phyloP scores from a whole-genome alignment of 106 monocot species.

The Allium fistulosum region DNA sequence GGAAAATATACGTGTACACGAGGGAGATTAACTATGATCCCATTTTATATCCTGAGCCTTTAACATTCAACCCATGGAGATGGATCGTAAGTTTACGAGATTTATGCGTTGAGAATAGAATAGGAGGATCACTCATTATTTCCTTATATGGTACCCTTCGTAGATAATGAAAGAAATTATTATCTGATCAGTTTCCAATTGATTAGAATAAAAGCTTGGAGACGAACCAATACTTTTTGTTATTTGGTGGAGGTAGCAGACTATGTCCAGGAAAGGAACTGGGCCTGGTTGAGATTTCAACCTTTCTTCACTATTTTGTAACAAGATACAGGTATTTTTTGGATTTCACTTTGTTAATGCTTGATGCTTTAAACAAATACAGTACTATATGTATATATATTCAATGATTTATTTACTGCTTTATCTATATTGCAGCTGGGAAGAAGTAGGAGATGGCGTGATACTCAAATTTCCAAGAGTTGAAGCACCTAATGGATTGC shows the following conservation, averaged over 20 bases:
- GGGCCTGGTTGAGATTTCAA: constrained; percentile 57
- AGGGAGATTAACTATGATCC: constrained; percentile 90
- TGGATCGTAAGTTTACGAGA: constrained; percentile 61
- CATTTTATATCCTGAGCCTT: constrained; percentile 61
- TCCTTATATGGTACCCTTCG: background rate
- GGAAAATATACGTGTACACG: constrained; percentile 90
- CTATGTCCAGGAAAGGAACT: constrained; percentile 70
- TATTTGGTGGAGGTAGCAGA: constrained; percentile 69
- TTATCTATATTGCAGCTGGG: constrained; percentile 32
- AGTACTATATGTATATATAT: too few species aligned
- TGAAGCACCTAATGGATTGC: constrained; percentile 52
- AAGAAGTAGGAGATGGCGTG: constrained; percentile 45
- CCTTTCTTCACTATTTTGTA: constrained; percentile 70
- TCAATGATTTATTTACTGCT: too few species aligned
- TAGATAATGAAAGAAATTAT: background rate
- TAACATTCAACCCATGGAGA: constrained; percentile 97
- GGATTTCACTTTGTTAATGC: too few species aligned
- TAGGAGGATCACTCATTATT: too few species aligned
- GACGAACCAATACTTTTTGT: constrained; percentile 54
- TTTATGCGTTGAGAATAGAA: background rate
- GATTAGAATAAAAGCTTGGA: constrained; percentile 45
- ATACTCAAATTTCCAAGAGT: constrained; percentile 64
- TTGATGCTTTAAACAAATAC: too few species aligned
- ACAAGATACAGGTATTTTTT: constrained; percentile 68
- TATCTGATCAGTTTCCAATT: background rate